Percentiles rank a stretch among this genome's conserved stretches.
These are phyloP conservation scores for Stenocarpella maydis DNA, from an alignment of 2,329 filamentous ascomycete genomes.

Conservation along the genomic window DNA sequence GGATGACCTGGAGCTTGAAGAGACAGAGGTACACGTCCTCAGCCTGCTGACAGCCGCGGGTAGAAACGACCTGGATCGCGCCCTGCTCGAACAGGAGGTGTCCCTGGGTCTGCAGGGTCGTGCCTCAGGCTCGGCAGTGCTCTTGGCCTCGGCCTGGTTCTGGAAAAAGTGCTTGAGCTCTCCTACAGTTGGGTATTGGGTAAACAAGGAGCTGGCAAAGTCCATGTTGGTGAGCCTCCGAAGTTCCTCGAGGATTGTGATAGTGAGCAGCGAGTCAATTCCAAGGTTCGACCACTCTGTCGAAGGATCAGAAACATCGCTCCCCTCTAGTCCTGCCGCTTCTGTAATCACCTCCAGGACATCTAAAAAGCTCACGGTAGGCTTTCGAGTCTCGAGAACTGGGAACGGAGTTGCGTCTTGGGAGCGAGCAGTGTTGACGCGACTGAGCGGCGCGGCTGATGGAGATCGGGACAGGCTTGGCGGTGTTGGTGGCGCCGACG, in stretches of 20 bases:
- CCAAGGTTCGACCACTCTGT: conserved; percentile 44
- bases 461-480: conserved; percentile 2
- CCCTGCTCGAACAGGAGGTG: background rate
- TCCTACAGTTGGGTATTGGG: conserved; percentile 39
- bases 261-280: conserved; percentile 46
- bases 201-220: conserved; percentile 39
- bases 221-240: conserved; percentile 42
- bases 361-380: background rate
- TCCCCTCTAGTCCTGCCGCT: background rate
- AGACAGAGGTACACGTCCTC: conserved; percentile 19
- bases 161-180: background rate
- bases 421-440: background rate
- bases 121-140: background rate
- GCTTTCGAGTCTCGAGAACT: background rate
- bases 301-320: conserved; percentile 38
- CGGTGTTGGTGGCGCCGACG: background rate
- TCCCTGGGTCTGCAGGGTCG: background rate
- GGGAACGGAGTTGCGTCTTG: conserved; percentile 10
- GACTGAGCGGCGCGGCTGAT: background rate
- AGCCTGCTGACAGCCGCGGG: conserved; percentile 19
- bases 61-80: background rate
- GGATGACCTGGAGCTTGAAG: background rate
- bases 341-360: conserved; percentile 2
- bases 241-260: conserved; percentile 45
- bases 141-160: conserved; percentile 1